Percentiles rank a stretch among this genome's conserved stretches.
phyloP scores from a whole-genome alignment of 768 basidiomycete genomes.

The Macrolepiota dolichaula region DNA sequence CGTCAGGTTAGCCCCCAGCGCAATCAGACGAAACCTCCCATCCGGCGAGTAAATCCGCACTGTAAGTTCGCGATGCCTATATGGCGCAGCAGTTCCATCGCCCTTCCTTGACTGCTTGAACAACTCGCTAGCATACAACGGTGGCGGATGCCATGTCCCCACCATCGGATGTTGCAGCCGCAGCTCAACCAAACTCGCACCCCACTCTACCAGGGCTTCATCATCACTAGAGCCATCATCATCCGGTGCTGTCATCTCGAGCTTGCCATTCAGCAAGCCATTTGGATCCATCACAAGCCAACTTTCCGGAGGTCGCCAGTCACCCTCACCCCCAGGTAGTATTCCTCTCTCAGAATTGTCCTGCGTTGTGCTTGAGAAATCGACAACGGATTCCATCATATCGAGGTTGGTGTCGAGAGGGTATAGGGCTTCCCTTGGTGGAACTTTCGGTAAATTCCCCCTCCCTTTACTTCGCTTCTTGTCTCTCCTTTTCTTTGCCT shows the following conservation, averaged over 20 bases:
- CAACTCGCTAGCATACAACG: neutral
- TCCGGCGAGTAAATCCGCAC: slow-evolving; percentile 80
- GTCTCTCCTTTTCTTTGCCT: slow-evolving; percentile 1
- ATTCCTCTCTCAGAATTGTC: slow-evolving; percentile 6
- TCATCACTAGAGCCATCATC: slow-evolving; percentile 28
- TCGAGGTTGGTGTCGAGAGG: slow-evolving; percentile 67
- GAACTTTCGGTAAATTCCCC: neutral
- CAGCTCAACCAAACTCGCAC: neutral
- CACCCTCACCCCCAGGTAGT: slow-evolving; percentile 22
- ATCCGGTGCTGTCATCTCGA: slow-evolving; percentile 31
- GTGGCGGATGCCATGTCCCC: neutral
- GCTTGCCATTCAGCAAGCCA: slow-evolving; percentile 18
- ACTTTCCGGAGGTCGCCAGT: slow-evolving; percentile 73
- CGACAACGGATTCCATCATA: slow-evolving; percentile 80
- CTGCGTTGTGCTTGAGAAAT: slow-evolving; percentile 28
- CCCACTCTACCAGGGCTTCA: slow-evolving; percentile 14
- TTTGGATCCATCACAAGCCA: slow-evolving; percentile 65
- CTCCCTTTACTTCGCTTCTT: slow-evolving; percentile 13
- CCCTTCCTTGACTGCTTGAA: slow-evolving; percentile 1
- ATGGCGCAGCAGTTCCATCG: neutral
- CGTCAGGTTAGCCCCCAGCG: slow-evolving; percentile 59
- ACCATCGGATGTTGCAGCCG: neutral
- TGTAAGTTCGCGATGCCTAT: slow-evolving; percentile 30
- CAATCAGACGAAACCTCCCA: slow-evolving; percentile 66
- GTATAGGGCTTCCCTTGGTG: slow-evolving; percentile 24